A percentile compares a stretch with the other conserved stretches of the same genome.
These are phyloP conservation scores for Candida namnaoensis DNA, from an alignment of 805 yeast species.

Conservation along the genomic window DNA sequence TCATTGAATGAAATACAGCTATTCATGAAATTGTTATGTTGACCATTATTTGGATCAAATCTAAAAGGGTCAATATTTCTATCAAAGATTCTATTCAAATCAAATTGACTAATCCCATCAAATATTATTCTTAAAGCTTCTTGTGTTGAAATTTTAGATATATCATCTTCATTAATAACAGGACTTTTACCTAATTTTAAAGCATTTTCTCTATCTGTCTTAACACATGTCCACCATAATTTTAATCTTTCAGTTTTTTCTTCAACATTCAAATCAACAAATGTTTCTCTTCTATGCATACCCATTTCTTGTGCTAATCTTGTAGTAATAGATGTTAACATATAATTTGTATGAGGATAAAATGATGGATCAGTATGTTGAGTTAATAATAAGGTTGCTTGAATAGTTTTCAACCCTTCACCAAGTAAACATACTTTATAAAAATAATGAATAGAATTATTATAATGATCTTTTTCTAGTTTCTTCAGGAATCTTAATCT, in stretches of 20 bases:
- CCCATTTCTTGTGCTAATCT: constrained; percentile 52
- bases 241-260: constrained; percentile 30
- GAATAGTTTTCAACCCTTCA: constrained; percentile 44
- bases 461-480: constrained; percentile 22
- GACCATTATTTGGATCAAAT: too few relatives aligned
- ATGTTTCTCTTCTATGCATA: constrained; percentile 39
- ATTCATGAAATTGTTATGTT: too few relatives aligned
- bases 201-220: constrained; percentile 34
- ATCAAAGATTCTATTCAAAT: too few relatives aligned
- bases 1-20: too few relatives aligned
- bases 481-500: too few relatives aligned
- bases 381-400: constrained; percentile 41
- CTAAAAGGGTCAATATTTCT: too few relatives aligned
- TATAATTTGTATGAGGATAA: constrained; percentile 32
- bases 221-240: constrained; percentile 42
- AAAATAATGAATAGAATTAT: constrained; percentile 41
- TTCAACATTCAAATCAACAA: constrained; percentile 22
- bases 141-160: constrained; percentile 16
- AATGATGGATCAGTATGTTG: constrained; percentile 23
- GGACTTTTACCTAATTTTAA: constrained; percentile 43
- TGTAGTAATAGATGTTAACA: constrained; percentile 35
- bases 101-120: too few relatives aligned
- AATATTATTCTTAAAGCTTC: background rate
- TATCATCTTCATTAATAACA: constrained; percentile 30
- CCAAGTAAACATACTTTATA: constrained; percentile 39